phyloP scores from a whole-genome alignment of 306 rosid species.

The Cicer pinnatifidum region DNA sequence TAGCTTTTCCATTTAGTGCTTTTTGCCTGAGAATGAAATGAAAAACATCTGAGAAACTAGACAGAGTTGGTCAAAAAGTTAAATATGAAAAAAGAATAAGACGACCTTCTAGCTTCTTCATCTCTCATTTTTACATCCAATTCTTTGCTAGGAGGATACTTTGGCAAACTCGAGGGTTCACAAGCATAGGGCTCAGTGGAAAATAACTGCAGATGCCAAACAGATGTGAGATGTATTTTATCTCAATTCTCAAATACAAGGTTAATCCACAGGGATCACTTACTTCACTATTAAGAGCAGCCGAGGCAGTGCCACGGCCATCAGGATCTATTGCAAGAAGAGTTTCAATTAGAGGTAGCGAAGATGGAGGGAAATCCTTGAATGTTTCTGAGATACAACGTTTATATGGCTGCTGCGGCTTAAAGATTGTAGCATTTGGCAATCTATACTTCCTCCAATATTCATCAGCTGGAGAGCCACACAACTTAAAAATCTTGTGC shows the following conservation, averaged over 20 bases:
- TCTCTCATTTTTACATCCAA: slow-evolving; percentile 90
- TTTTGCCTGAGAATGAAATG: slow-evolving; percentile 69
- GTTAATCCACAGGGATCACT: slow-evolving; percentile 49
- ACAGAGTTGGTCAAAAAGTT: slow-evolving; percentile 37
- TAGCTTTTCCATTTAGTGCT: slow-evolving; percentile 69
- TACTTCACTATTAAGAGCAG: slow-evolving; percentile 80
- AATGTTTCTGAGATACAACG: slow-evolving; percentile 74
- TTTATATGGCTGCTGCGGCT: slow-evolving; percentile 94
- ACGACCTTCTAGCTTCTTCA: slow-evolving; percentile 94
- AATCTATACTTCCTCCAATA: slow-evolving; percentile 91
- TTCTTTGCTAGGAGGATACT: slow-evolving; percentile 98
- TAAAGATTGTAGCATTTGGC: slow-evolving; percentile 97
- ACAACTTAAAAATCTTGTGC: slow-evolving; percentile 93
- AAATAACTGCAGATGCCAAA: slow-evolving; percentile 69
- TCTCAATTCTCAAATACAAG: slow-evolving; percentile 30
- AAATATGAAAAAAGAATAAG: slow-evolving; percentile 39
- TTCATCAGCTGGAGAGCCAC: slow-evolving; percentile 97
- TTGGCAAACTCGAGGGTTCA: slow-evolving; percentile 90
- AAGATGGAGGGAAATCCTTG: slow-evolving; percentile 81
- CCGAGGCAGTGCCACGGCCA: slow-evolving; percentile 70
- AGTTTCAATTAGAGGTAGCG: slow-evolving; percentile 71
- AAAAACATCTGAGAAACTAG: slow-evolving; percentile 41
- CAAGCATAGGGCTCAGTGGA: slow-evolving; percentile 82
- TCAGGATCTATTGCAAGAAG: slow-evolving; percentile 86
- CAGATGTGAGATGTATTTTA: slow-evolving; percentile 40